Base-by-base conservation (phyloP, 345 rosid species). In the Hibiscus trionum region DNA sequence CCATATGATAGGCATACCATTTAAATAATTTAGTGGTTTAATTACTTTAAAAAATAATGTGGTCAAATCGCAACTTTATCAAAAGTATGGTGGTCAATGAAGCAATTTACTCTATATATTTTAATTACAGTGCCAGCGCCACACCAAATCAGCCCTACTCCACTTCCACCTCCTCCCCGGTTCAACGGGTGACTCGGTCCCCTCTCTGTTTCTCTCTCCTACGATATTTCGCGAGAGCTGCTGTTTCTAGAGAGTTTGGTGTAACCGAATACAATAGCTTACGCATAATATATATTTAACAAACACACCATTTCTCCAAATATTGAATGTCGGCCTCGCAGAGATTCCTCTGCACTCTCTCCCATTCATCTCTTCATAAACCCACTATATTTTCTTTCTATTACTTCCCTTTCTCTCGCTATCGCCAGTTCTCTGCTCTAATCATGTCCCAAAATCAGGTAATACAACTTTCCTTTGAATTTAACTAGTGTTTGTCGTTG, bases 361-460 rank as follows among this genome's bases (percentile, higher is more conserved):
- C 71, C 61, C 71, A 76, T 55, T 71, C 71, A 46, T 26, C 53
- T 66, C 64, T 50, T 49, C 17, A 15, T 67, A 67, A 47, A 47
- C 7, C 57, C 37, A 6, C n/a, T 55, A 29, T 76, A 67, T 50
- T 16, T 56, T 61, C 76, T 33, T 67, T 77, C 63, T 70, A 73
- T 52, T 71, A 80, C 72, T 73, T 77, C 53, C 24, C 42, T 59
- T 75, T 73, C 73, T 1, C 73, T 69, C 70, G 78, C 29, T 29
- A 68, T 2, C 17, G 73, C 73, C 67, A 64, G 12, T 33, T 61
- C 29, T 69, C 77, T 72, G 72, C 69, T 35, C 49, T 73, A 9
- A 62, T 52, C 79, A 83, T 79, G 84, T 74, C 90, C 70, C 76
- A 50, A 44, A 72, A 82, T 27, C 80, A 83, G 83, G 93, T 82